These are phyloP conservation scores for Kwoniella pini DNA, from an alignment of 768 basidiomycete genomes.

Conservation along the genomic window DNA sequence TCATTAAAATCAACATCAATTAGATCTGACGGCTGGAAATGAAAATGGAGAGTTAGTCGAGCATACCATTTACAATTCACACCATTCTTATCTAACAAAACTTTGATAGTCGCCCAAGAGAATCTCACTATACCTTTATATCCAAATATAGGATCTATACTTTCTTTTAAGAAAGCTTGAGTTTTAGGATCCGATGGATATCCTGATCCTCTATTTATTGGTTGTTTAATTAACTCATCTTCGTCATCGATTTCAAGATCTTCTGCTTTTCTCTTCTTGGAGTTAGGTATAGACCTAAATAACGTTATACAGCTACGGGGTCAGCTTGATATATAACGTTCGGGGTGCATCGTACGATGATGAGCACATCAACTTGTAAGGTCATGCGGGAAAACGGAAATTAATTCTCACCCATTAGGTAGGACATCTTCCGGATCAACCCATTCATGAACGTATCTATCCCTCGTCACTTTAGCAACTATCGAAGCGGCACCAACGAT, in stretches of 20 bases:
- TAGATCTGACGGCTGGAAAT: no score
- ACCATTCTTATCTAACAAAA: conserved; percentile 75
- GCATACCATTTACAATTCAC: conserved; percentile 77
- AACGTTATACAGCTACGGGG: no score
- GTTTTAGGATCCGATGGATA: conserved; percentile 98
- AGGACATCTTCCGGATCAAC: conserved; percentile 49
- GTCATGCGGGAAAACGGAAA: no score
- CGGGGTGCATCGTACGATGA: no score
- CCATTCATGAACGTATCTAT: conserved; percentile 87
- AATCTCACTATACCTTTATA: conserved; percentile 87
- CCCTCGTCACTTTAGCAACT: conserved; percentile 92
- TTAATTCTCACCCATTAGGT: conserved; percentile 14
- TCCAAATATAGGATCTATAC: conserved; percentile 85
- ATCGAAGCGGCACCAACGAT: conserved; percentile 97
- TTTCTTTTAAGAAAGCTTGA: conserved; percentile 74
- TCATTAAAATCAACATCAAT: no score
- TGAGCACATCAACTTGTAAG: no score
- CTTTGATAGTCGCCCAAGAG: conserved; percentile 92
- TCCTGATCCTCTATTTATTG: conserved; percentile 67
- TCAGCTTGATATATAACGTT: no score
- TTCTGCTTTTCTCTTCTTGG: background rate
- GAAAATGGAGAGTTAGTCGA: background rate
- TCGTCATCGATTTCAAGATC: background rate
- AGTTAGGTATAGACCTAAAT: no score
- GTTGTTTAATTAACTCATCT: conserved; percentile 31